These are phyloP conservation scores for Leishmania turanica DNA, from an alignment of 208 protist species.

Conservation along the genomic window DNA sequence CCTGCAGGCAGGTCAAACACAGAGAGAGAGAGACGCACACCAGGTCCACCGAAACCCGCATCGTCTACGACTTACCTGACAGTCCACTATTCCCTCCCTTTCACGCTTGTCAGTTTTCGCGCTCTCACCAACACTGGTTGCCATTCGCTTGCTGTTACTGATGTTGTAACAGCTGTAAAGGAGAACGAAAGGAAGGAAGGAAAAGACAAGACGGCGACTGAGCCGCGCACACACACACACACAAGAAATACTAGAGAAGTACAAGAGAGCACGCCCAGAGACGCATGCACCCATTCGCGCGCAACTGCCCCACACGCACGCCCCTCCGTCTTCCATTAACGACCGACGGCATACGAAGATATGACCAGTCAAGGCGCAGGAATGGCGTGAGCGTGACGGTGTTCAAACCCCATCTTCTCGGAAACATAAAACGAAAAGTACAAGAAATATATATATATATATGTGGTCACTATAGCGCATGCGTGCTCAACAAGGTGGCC, in stretches of 20 bases:
- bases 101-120: neutral
- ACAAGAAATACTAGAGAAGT: conserved; percentile 9
- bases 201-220: neutral
- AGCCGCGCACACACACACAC: neutral
- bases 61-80: neutral
- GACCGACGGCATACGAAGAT: neutral
- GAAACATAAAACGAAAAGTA: neutral
- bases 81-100: neutral
- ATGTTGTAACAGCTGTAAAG: no score
- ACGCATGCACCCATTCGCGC: neutral
- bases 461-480: neutral
- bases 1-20: no score
- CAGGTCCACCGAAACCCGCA: neutral
- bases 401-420: neutral
- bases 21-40: no score
- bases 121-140: neutral
- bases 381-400: neutral
- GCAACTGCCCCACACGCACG: neutral
- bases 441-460: neutral
- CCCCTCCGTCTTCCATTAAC: neutral
- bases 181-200: neutral
- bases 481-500: conserved; percentile 1
- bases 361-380: neutral
- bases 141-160: neutral
- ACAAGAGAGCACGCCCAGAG: neutral